Evolutionary conservation across 768 basidiomycete genomes (phyloP).

Genomic region (Mycena floridula): DNA sequence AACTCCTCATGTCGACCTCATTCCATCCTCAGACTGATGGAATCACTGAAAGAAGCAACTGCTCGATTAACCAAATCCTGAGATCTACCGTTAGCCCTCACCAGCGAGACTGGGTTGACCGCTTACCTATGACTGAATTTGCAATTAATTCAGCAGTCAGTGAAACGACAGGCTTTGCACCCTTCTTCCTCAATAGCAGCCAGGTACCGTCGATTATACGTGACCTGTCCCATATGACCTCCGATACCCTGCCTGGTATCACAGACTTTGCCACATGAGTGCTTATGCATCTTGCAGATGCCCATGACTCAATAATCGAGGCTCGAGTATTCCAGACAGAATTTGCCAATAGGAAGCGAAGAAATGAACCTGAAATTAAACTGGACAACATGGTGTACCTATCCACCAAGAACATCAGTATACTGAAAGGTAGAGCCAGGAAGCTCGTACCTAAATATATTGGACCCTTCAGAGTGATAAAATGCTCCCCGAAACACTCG

Average conservation of each 20-base stretch:
- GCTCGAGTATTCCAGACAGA: constrained; percentile 11
- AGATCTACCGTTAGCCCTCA: not conserved
- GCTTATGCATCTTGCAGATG: constrained; percentile 6
- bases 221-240: not conserved
- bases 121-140: constrained; percentile 7
- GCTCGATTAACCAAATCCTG: not conserved
- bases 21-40: constrained; percentile 6
- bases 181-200: not conserved
- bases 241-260: constrained; percentile 7
- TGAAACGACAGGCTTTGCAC: too few species aligned
- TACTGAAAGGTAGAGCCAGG: constrained; percentile 19
- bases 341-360: constrained; percentile 14
- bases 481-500: constrained; percentile 1
- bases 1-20: constrained; percentile 7
- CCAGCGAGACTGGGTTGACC: constrained; percentile 3
- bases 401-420: constrained; percentile 20
- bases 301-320: constrained; percentile 15
- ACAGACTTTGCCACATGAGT: constrained; percentile 11
- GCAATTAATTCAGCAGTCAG: not conserved
- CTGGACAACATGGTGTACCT: constrained; percentile 22
- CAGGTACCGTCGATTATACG: too few species aligned
- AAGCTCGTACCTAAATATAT: constrained; percentile 13
- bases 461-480: constrained; percentile 21
- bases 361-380: constrained; percentile 1
- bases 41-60: constrained; percentile 20